Percentiles rank a stretch among this genome's conserved stretches.
Conservation (phyloP, 2,329 filamentous ascomycete genomes). For the Ophiosphaerella narmari region DNA sequence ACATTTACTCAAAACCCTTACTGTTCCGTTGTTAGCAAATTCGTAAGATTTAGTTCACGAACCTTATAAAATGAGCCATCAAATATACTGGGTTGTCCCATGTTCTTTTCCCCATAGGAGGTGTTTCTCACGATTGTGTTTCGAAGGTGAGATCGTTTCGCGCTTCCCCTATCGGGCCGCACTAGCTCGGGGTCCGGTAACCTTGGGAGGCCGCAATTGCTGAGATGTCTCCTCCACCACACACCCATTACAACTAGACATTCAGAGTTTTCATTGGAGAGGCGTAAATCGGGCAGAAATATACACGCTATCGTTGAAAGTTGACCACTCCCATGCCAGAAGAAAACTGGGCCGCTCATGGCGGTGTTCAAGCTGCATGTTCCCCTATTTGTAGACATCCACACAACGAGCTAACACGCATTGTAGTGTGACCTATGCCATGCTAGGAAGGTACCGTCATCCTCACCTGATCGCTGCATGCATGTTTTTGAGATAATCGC, state of each 20-base stretch:
- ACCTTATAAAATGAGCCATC: too few relatives aligned
- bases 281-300: neutral
- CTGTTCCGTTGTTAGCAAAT: too few relatives aligned
- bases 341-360: constrained; percentile 38
- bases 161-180: neutral
- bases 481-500: too few relatives aligned
- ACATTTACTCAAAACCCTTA: too few relatives aligned
- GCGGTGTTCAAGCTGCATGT: constrained; percentile 31
- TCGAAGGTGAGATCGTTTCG: too few relatives aligned
- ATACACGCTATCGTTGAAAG: neutral
- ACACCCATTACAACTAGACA: neutral
- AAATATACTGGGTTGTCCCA: too few relatives aligned
- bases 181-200: constrained; percentile 5
- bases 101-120: too few relatives aligned
- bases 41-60: too few relatives aligned
- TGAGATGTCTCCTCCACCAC: neutral
- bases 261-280: neutral
- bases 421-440: constrained; percentile 36
- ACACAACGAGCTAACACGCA: neutral
- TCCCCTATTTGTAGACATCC: neutral
- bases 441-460: constrained; percentile 24
- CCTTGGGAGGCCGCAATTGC: constrained; percentile 1
- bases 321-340: constrained; percentile 28
- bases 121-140: too few relatives aligned
- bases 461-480: too few relatives aligned